phyloP scores from a whole-genome alignment of 2,329 filamentous ascomycete species.

The Xylaria sp. region DNA sequence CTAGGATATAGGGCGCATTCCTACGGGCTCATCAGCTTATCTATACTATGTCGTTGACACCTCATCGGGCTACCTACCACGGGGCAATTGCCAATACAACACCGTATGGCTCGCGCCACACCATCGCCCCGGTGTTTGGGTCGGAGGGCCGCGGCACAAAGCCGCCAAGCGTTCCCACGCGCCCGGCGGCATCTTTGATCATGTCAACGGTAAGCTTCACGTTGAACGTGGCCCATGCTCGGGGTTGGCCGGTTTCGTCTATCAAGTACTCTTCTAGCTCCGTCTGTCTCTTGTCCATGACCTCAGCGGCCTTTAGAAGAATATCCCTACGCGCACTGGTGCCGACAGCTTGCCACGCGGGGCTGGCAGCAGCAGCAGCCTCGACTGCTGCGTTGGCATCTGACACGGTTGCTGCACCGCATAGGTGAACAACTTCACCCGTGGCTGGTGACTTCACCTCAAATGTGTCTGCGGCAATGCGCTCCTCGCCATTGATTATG shows the following conservation, averaged over 20 bases:
- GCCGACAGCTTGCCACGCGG: constrained; percentile 45
- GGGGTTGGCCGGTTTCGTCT: constrained; percentile 51
- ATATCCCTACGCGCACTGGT: constrained; percentile 68
- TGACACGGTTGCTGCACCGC: constrained; percentile 58
- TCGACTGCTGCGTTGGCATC: constrained; percentile 30
- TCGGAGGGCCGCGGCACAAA: constrained; percentile 45
- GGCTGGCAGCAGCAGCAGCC: constrained; percentile 22
- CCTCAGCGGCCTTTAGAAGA: constrained; percentile 69
- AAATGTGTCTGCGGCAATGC: constrained; percentile 55
- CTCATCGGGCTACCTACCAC: constrained; percentile 60
- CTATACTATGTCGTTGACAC: neutral
- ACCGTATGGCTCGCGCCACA: constrained; percentile 78
- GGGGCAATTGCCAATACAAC: constrained; percentile 81
- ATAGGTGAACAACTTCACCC: constrained; percentile 58
- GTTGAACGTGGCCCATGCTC: constrained; percentile 52
- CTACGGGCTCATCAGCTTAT: constrained; percentile 34
- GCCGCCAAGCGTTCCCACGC: constrained; percentile 44
- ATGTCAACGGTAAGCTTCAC: constrained; percentile 44
- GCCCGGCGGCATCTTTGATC: constrained; percentile 50
- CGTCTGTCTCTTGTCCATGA: constrained; percentile 58
- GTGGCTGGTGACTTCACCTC: constrained; percentile 61
- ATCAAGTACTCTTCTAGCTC: constrained; percentile 67
- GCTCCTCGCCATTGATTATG: constrained; percentile 52
- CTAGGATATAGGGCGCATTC: constrained; percentile 52
- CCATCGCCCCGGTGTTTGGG: constrained; percentile 62